Conservation (phyloP, 2,329 filamentous ascomycete genomes). For the Colletotrichum spinosum region DNA sequence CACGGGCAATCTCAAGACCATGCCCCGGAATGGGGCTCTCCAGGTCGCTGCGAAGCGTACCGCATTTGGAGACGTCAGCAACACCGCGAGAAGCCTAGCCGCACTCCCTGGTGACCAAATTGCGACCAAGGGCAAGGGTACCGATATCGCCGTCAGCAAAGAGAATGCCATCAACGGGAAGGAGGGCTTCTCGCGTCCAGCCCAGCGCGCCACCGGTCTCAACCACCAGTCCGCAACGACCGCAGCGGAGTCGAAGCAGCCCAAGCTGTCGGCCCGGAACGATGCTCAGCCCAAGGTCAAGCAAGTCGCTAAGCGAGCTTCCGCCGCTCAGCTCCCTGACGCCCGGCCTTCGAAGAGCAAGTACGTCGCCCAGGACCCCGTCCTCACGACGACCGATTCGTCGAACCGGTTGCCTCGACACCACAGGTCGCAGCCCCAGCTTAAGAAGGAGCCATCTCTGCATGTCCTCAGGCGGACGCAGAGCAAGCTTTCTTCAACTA, state of each 20-base stretch:
- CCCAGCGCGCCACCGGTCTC: constrained; percentile 37
- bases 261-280: constrained; percentile 27
- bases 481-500: constrained; percentile 50
- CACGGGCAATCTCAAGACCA: constrained; percentile 68
- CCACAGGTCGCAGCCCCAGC: constrained; percentile 65
- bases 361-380: constrained; percentile 27
- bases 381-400: background rate
- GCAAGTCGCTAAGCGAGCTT: constrained; percentile 29
- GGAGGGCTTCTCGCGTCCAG: constrained; percentile 39
- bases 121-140: constrained; percentile 50
- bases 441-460: constrained; percentile 53
- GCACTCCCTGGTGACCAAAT: constrained; percentile 39
- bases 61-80: constrained; percentile 87
- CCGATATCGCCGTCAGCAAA: constrained; percentile 47
- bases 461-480: constrained; percentile 57
- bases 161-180: constrained; percentile 41
- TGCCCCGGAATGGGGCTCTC: constrained; percentile 63
- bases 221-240: constrained; percentile 28
- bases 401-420: constrained; percentile 55
- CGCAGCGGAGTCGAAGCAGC: constrained; percentile 32
- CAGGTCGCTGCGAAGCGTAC: constrained; percentile 79
- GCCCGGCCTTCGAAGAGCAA: constrained; percentile 31
- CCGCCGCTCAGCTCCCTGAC: constrained; percentile 25
- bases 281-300: constrained; percentile 31
- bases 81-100: constrained; percentile 60